Evolutionary conservation across 1,139 yeast genomes (phyloP), one percentile per base, ranked within the genome.

Genomic region (Lodderomyces oxycetoniae): DNA sequence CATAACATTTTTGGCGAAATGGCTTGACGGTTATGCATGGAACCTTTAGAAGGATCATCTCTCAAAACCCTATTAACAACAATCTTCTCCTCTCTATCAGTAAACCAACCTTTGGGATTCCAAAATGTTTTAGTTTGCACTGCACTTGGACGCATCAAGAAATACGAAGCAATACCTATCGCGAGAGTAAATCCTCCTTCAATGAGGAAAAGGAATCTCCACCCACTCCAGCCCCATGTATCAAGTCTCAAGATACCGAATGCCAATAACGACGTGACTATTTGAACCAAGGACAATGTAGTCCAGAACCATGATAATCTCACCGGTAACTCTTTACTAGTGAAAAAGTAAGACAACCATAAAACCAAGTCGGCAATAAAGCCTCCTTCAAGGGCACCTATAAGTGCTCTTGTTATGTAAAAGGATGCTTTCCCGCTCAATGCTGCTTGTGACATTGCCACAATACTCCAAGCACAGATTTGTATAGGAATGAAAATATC

Each of bases 41-140:
- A 80, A 12, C 85, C 84, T 53, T 79, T 79, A 1, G 73, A 57
- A 5, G 87, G 86, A 47, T 80, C 88, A 50, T 79, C 85, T 45
- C 86, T 57, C 35, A 80, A 58, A 2, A 80, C 63, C 39, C 78
- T 65, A 46, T 79, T 79, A 11, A 78, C 84, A 20, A 77, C 66
- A 33, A 80, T 78, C 37, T 71, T 75, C 42, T 73, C 77, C 46
- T 80, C 84, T 17, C 75, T 62, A 5, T 75, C 79, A 7, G 71
- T 71, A 44, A 72, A 79, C 84, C 84, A 79, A 11, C 85, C 84
- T 17, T 71, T 65, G 5, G 67, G 67, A 16, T 72, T 65, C 67
- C 71, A 66, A 17, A 14, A 12, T 11, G 55, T 55, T 41, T 70
- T 73, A n/a, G 84, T 78, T 42, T 74, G 75, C 1, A 66, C 71